Conservation (phyloP, 1,284 basidiomycete species). For the Ceratobasidium sp. region DNA sequence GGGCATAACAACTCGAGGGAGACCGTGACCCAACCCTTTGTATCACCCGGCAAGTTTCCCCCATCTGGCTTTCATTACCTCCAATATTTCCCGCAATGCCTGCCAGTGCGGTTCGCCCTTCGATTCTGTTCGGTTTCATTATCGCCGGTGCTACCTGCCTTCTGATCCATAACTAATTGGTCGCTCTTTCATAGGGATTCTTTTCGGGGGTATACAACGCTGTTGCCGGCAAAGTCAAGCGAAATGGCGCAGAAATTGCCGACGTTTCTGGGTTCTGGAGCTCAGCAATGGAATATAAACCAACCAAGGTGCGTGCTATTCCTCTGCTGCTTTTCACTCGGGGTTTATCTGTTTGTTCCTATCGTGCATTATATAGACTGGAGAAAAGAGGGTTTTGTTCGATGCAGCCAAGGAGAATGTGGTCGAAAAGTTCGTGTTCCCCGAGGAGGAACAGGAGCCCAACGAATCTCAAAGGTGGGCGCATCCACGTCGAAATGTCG, state of each 20-base stretch:
- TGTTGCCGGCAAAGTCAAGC: conserved; percentile 84
- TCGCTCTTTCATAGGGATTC: conserved; percentile 76
- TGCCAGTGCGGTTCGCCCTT: neutral
- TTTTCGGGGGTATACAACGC: conserved; percentile 97
- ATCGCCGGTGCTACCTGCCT: neutral
- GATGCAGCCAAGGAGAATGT: conserved; percentile 78
- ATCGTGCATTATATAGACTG: conserved; percentile 60
- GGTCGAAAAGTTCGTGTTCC: conserved; percentile 84
- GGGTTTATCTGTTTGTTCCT: neutral
- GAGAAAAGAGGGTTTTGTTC: conserved; percentile 83
- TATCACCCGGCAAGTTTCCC: neutral
- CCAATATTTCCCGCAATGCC: neutral
- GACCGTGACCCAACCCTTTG: no score
- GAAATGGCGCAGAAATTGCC: conserved; percentile 76
- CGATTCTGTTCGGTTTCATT: neutral
- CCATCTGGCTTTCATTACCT: neutral
- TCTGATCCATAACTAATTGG: neutral
- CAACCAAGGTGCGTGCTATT: conserved; percentile 65
- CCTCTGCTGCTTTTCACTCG: neutral
- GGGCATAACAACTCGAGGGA: no score
- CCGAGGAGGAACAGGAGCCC: conserved; percentile 89
- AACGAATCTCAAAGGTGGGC: conserved; percentile 86
- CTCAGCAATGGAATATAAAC: conserved; percentile 89
- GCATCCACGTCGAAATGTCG: conserved; percentile 51
- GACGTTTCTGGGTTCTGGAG: conserved; percentile 95